Percentiles rank a stretch among this genome's conserved stretches.
phyloP scores from a whole-genome alignment of 176 grass and related monocot species.

The Rhipidocladum racemiflorum region DNA sequence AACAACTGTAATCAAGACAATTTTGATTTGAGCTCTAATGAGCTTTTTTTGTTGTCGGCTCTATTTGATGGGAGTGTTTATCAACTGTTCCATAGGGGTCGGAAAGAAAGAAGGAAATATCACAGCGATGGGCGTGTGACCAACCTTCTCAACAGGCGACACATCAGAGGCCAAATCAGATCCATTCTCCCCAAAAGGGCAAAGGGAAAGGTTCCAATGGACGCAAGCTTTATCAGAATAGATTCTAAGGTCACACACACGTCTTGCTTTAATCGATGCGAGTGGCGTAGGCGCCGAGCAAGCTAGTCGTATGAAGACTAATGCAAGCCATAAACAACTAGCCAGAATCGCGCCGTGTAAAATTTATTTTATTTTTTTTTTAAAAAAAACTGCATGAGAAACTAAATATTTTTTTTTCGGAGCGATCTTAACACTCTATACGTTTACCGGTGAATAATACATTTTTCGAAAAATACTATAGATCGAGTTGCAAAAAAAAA shows the following conservation, averaged over 20 bases:
- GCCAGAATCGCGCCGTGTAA: no score
- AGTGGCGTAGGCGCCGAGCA: neutral
- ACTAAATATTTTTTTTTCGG: no score
- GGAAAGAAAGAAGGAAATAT: neutral
- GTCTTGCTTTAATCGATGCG: constrained; percentile 17
- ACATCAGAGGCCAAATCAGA: constrained; percentile 23
- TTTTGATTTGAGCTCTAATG: no score
- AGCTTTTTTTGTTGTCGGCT: no score
- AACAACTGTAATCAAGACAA: no score
- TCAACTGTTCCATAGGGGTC: neutral
- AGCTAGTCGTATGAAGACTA: neutral
- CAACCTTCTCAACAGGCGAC: neutral
- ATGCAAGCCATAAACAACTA: neutral
- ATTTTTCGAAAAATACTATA: no score
- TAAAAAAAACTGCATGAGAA: no score
- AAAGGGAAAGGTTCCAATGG: neutral
- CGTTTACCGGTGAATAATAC: no score
- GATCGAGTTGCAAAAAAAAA: no score
- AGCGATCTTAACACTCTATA: no score
- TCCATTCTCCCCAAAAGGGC: neutral
- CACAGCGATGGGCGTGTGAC: neutral
- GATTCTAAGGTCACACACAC: constrained; percentile 18
- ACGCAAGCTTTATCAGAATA: constrained; percentile 21
- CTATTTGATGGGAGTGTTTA: neutral
- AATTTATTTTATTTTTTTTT: no score